These are phyloP conservation scores for Elsinoe fawcettii DNA, from an alignment of 2,329 filamentous ascomycete species.

Conservation along the genomic window DNA sequence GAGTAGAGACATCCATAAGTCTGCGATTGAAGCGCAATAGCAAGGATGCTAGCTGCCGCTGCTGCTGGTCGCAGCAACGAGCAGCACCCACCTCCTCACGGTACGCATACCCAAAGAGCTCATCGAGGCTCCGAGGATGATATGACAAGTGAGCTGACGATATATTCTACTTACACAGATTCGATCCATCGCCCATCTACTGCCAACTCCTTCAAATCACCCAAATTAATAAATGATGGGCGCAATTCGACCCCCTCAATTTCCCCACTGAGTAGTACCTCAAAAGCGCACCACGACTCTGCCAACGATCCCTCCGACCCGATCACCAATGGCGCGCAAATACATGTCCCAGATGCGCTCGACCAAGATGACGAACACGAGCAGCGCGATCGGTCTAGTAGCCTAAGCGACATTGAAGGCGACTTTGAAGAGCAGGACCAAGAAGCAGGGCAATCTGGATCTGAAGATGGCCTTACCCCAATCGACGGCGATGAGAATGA, in stretches of 20 bases:
- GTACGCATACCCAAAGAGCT: neutral
- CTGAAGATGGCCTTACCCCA: constrained; percentile 9
- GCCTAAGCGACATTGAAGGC: constrained; percentile 86
- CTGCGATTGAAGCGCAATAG: neutral
- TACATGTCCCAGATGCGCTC: constrained; percentile 21
- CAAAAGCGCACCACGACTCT: constrained; percentile 22
- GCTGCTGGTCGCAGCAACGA: constrained; percentile 24
- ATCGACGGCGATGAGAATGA: constrained; percentile 50
- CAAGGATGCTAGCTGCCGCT: constrained; percentile 22
- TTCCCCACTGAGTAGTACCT: constrained; percentile 29
- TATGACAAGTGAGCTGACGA: neutral
- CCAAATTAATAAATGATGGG: constrained; percentile 12
- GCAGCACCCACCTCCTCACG: constrained; percentile 15
- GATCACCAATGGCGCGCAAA: neutral
- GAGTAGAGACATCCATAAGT: neutral
- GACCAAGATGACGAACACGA: constrained; percentile 17
- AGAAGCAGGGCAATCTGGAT: constrained; percentile 32
- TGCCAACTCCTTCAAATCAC: constrained; percentile 12
- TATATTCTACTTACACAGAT: constrained; percentile 1
- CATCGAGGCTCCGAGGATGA: neutral
- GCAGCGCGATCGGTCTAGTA: constrained; percentile 60
- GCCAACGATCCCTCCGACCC: constrained; percentile 3
- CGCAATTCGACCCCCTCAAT: constrained; percentile 25
- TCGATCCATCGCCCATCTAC: constrained; percentile 2
- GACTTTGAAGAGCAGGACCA: constrained; percentile 56